These are phyloP conservation scores for Brasenia schreberi DNA, from an alignment of 164 flowering plant genomes.

Conservation along the genomic window DNA sequence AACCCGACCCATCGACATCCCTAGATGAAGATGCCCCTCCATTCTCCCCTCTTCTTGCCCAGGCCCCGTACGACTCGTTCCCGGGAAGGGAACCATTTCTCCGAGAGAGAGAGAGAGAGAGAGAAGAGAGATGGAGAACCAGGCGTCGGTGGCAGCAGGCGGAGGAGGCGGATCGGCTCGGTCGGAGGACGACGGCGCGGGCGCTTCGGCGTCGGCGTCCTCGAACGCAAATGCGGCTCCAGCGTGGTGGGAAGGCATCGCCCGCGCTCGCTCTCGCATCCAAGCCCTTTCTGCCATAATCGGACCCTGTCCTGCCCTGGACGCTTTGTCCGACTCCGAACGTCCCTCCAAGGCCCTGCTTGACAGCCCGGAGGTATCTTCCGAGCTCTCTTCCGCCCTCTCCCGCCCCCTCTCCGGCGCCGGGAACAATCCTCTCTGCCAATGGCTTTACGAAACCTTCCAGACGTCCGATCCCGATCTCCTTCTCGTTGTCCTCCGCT, in stretches of 20 bases:
- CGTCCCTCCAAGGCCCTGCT: slow-evolving; percentile 86
- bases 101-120: no score
- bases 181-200: background rate
- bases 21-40: background rate
- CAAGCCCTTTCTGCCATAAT: slow-evolving; percentile 52
- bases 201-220: background rate
- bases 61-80: background rate
- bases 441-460: slow-evolving; percentile 93
- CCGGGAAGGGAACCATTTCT: background rate
- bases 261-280: slow-evolving; percentile 75
- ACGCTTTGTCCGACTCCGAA: slow-evolving; percentile 79
- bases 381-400: slow-evolving; percentile 39
- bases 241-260: slow-evolving; percentile 90
- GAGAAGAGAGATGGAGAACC: background rate
- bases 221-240: slow-evolving; percentile 10
- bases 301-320: slow-evolving; percentile 20
- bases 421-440: slow-evolving; percentile 78
- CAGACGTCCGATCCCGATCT: slow-evolving; percentile 74
- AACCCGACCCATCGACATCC: background rate
- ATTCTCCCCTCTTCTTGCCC: no score
- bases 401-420: slow-evolving; percentile 55
- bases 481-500: slow-evolving; percentile 73
- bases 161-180: background rate
- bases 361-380: slow-evolving; percentile 39
- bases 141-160: background rate